Evolutionary conservation across 768 basidiomycete genomes (phyloP).

Genomic region (Lentinula boryana): DNA sequence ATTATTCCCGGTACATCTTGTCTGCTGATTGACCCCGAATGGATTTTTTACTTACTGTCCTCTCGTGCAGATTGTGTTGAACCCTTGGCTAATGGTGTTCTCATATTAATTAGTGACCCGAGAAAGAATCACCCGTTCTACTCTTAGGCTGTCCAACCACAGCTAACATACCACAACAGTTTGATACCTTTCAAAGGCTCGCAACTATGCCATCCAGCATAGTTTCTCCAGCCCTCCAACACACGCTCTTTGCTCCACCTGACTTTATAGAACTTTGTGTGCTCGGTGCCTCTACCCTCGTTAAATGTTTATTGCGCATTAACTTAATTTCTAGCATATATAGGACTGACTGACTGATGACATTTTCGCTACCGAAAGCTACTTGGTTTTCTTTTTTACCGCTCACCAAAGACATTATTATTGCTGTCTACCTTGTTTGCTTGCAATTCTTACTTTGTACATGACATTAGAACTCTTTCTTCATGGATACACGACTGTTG

Average conservation of each 20-base stretch:
- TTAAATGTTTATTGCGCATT: background rate
- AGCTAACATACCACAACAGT: background rate
- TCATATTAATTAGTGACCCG: background rate
- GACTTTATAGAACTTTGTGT: background rate
- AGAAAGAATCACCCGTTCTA: too few species aligned
- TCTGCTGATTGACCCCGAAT: background rate
- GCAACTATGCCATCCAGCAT: background rate
- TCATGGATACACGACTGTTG: background rate
- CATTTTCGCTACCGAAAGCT: background rate
- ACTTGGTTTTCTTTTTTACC: background rate
- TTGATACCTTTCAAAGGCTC: background rate
- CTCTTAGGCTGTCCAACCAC: background rate
- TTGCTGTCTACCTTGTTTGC: background rate
- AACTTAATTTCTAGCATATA: background rate
- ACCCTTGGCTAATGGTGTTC: slow-evolving; percentile 11
- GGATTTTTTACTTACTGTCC: background rate
- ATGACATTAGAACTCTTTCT: background rate
- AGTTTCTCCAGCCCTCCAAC: background rate
- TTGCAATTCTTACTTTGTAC: background rate
- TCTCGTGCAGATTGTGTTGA: slow-evolving; percentile 30
- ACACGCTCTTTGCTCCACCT: background rate
- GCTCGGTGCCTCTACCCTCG: background rate
- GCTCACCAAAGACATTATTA: background rate
- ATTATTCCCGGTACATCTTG: slow-evolving; percentile 38
- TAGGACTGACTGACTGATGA: background rate